Evolutionary conservation across 1,284 basidiomycete genomes (phyloP), one percentile per base, ranked within the genome.

Genomic region (Ganoderma boninense): DNA sequence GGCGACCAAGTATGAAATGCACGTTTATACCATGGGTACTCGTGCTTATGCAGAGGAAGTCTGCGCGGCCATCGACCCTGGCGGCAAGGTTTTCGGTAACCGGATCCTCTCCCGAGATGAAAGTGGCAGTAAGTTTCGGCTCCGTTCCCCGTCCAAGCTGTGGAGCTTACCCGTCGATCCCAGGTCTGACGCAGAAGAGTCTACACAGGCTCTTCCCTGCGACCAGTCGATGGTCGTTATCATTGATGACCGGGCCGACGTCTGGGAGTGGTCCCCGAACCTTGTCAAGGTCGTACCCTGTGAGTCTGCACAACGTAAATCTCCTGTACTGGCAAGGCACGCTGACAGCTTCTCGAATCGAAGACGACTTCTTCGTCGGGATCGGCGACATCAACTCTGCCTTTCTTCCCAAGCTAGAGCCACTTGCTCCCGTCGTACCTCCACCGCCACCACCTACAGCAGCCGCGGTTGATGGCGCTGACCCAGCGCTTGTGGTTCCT

Each of bases 1-100:
- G 74, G 89, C 94, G 59, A 82, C 87, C 68, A 92, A 93, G 77
- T 99, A 98, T 82, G 96, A 99, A 83, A 95, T 99, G 94, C 97
- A 99, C 81, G 97, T 99, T 64, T 99, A 99, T 83, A 99, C 97
- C 35, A 99, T 99, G 97, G 97, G 97, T 67, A 99, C 97, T 23
- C 90, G 97, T 57, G 94, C 96, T 59, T 99, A 99, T 81, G 97
- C 97, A 54, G 95, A 97, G 82, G 91, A 97, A 80, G 97, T 99
- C 20, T 98, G 97, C 83, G 90, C 92, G 68, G 92, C 96, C 49
- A 95, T 99, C 79, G 97, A 99, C 83, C 95, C 97, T 13, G 90
- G 94, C 67, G 92, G 92, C 18, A 91, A 87, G 79, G 87, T 95
- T 72, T 99, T 99, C 78, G 94, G 95, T 60, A 93, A 92, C 57